Evolutionary conservation across 2,329 filamentous ascomycete genomes (phyloP).

Genomic region (Neodidymelliopsis sp.): DNA sequence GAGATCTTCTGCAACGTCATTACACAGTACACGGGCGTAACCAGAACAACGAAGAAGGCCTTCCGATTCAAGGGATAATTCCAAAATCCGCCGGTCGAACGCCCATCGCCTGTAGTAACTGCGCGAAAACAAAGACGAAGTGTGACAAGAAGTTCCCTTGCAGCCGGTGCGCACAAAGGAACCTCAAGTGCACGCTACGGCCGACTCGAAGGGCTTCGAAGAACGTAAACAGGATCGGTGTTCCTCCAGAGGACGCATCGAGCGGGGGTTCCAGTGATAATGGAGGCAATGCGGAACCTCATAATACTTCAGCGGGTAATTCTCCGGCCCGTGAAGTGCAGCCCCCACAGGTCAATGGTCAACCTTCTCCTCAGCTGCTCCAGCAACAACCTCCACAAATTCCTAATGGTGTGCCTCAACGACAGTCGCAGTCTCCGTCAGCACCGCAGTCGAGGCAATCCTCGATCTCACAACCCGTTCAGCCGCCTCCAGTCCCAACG

Average conservation of each 20-base stretch:
- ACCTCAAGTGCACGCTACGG: conserved; percentile 56
- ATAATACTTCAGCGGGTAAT: conserved; percentile 42
- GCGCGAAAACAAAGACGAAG: conserved; percentile 63
- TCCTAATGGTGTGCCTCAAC: conserved; percentile 22
- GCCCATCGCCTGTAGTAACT: conserved; percentile 62
- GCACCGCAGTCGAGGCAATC: conserved; percentile 42
- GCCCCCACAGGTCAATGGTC: conserved; percentile 31
- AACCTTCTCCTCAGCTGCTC: conserved; percentile 32
- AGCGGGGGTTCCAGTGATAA: conserved; percentile 47
- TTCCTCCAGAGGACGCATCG: conserved; percentile 28
- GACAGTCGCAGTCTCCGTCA: conserved; percentile 45
- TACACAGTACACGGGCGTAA: conserved; percentile 61
- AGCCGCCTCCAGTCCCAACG: conserved; percentile 38
- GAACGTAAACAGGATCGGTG: conserved; percentile 41
- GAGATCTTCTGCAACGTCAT: conserved; percentile 60
- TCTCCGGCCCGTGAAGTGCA: conserved; percentile 44
- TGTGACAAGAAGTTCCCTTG: conserved; percentile 64
- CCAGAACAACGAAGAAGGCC: conserved; percentile 57
- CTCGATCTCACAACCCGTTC: conserved; percentile 42
- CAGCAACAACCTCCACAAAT: conserved; percentile 22
- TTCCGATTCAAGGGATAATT: conserved; percentile 59
- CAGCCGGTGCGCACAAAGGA: conserved; percentile 58
- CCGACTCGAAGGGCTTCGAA: conserved; percentile 59
- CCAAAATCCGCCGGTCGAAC: conserved; percentile 61
- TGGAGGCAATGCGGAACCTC: conserved; percentile 40